phyloP scores from a whole-genome alignment of 2,329 filamentous ascomycete species.

The Aureobasidium lini region DNA sequence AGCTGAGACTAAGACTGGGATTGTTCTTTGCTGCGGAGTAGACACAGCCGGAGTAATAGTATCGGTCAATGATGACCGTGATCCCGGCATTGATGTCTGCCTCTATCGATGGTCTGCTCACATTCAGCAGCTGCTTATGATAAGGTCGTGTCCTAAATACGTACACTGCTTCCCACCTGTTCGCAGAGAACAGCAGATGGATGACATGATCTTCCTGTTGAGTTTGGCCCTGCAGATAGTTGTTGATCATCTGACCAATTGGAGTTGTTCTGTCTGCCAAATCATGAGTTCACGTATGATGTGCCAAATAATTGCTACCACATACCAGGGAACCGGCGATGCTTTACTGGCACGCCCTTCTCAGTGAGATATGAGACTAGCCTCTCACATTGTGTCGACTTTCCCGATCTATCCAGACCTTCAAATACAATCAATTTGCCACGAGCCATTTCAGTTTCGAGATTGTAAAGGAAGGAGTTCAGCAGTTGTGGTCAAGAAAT shows the following conservation, averaged over 20 bases:
- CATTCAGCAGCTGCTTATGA: conserved; percentile 4
- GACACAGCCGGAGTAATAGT: conserved; percentile 90
- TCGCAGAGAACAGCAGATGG: conserved; percentile 83
- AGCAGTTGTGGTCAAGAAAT: not conserved
- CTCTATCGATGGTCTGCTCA: conserved; percentile 29
- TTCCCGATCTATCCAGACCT: conserved; percentile 82
- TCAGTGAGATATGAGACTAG: conserved; percentile 50
- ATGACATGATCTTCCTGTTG: conserved; percentile 82
- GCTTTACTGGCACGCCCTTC: conserved; percentile 46
- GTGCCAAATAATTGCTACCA: not conserved
- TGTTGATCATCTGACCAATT: conserved; percentile 80
- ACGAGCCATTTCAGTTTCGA: conserved; percentile 15
- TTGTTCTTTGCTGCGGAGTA: conserved; percentile 86
- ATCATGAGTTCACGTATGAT: not conserved
- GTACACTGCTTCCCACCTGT: conserved; percentile 67
- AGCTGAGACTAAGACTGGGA: conserved; percentile 59
- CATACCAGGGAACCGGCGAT: conserved; percentile 60
- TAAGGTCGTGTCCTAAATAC: conserved; percentile 14
- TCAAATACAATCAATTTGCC: conserved; percentile 79
- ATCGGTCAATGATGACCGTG: conserved; percentile 81
- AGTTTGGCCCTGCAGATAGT: conserved; percentile 64
- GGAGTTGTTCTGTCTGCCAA: conserved; percentile 67
- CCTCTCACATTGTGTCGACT: conserved; percentile 78
- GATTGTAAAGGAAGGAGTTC: not conserved
- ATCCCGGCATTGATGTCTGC: conserved; percentile 53